A percentile compares a stretch with the other conserved stretches of the same genome.
phyloP scores from a whole-genome alignment of 352 stramenopile species.

The Pythium myriotylum region DNA sequence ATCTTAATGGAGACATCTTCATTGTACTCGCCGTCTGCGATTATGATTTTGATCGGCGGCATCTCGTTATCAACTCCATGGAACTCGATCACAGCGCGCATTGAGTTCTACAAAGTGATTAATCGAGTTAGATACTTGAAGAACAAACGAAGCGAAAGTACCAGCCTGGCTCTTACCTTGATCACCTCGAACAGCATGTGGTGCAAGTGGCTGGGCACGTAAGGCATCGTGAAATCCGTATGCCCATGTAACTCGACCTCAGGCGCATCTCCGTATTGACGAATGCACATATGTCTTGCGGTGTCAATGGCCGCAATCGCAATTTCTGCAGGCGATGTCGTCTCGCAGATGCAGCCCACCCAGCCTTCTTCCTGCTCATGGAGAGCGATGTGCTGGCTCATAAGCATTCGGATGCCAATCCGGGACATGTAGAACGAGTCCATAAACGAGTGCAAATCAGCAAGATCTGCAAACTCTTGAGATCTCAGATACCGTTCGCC shows the following conservation, averaged over 20 bases:
- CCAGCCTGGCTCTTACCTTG: constrained; percentile 70
- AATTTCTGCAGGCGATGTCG: constrained; percentile 96
- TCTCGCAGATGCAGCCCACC: constrained; percentile 95
- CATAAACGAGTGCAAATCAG: constrained; percentile 97
- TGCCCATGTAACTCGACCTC: constrained; percentile 98
- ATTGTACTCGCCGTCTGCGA: constrained; percentile 99
- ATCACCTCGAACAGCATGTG: constrained; percentile 99
- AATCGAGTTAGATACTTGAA: background rate
- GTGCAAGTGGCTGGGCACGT: constrained; percentile 94
- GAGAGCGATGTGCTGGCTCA: constrained; percentile 99
- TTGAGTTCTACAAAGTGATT: constrained; percentile 86
- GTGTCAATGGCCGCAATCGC: constrained; percentile 97
- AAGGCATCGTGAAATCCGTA: constrained; percentile 99
- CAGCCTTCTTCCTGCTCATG: constrained; percentile 89
- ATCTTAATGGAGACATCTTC: constrained; percentile 99
- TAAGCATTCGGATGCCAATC: constrained; percentile 99
- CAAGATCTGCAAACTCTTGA: constrained; percentile 89
- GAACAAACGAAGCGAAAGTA: background rate
- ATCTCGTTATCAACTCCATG: constrained; percentile 98
- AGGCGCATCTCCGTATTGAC: constrained; percentile 98
- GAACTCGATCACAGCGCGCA: constrained; percentile 98
- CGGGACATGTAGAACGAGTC: constrained; percentile 99
- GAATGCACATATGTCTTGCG: constrained; percentile 98
- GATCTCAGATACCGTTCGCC: constrained; percentile 73
- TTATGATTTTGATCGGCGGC: constrained; percentile 99